These are phyloP conservation scores for Serendipita indica DNA, from an alignment of 768 basidiomycete species.

Conservation along the genomic window DNA sequence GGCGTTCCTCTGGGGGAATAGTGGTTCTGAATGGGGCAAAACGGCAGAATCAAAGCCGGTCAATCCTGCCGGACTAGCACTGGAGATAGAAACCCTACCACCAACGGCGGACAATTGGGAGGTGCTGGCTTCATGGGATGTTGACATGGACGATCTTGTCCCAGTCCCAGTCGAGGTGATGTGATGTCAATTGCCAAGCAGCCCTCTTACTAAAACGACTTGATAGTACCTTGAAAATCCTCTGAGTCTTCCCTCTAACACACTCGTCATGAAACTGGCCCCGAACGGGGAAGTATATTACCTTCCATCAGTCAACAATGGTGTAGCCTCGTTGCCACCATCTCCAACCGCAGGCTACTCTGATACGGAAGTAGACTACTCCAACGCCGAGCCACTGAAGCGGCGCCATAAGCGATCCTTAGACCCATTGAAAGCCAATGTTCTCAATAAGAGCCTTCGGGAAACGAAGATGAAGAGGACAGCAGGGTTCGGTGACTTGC, in stretches of 20 bases:
- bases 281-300: conserved; percentile 49
- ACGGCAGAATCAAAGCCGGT: conserved; percentile 10
- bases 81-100: conserved; percentile 25
- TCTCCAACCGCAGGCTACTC: conserved; percentile 18
- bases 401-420: conserved; percentile 11
- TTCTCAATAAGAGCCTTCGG: conserved; percentile 21
- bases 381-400: conserved; percentile 9
- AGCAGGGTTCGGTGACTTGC: conserved; percentile 51
- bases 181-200: conserved; percentile 11
- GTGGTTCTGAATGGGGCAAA: conserved; percentile 22
- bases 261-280: conserved; percentile 49
- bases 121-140: conserved; percentile 49
- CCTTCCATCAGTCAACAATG: conserved; percentile 27
- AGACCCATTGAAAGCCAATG: conserved; percentile 12
- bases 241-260: conserved; percentile 51
- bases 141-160: conserved; percentile 42
- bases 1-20: conserved; percentile 45
- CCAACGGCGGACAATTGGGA: conserved; percentile 34
- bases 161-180: conserved; percentile 50
- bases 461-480: conserved; percentile 32
- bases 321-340: not conserved
- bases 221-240: conserved; percentile 17
- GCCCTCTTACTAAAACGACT: too few relatives aligned
- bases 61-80: conserved; percentile 11
- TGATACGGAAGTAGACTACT: conserved; percentile 15